Evolutionary conservation across 352 stramenopile species (phyloP), one percentile per base, ranked within the genome.

Genomic region (Pythium coloratum): DNA sequence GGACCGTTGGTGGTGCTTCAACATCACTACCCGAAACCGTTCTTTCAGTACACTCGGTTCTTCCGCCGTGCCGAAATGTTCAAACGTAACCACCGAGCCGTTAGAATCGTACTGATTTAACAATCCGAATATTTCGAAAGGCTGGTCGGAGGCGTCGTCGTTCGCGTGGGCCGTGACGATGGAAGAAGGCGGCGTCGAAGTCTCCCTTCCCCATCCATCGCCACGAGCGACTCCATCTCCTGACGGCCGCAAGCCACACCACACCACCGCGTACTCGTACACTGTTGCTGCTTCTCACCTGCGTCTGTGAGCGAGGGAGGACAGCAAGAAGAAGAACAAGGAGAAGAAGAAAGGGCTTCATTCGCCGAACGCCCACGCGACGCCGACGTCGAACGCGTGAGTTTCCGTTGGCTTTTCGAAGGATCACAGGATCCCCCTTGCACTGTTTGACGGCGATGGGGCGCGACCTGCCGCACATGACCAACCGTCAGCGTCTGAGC

Each of bases 111-210:
- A 53, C 46, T 53, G 18, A 28, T 53, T 53, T 53, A 53, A 8
- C n/a, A 53, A 12, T 28, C n/a, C n/a, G 20, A 53, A 53, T 53
- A 53, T 53, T 53, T 53, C n/a, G 46, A 53, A 53, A 32, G 8
- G 46, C 46, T 44, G 38, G 38, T 44, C 38, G 38, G 38, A 16
- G 34, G 38, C 38, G 38, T 44, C 38, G 38, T 44, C 12, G 38
- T 44, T 40, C 34, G 34, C 34, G 34, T 40, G 34, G 34, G 44
- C 13, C 18, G 44, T 50, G 44, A 32, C 46, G 46, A 53, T 53
- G 46, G 46, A 53, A 53, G 46, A 53, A 53, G 46, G 46, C 44
- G 5, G 13, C 40, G 40, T 47, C 12, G 44, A 24, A 53, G 46
- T 53, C 46, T 53, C 46, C 46, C 3, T 20, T 53, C 46, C 46